A percentile compares a stretch with the other conserved stretches of the same genome.
These are phyloP conservation scores for Marasmius tenuissimus DNA, from an alignment of 1,284 basidiomycete genomes.

Conservation along the genomic window DNA sequence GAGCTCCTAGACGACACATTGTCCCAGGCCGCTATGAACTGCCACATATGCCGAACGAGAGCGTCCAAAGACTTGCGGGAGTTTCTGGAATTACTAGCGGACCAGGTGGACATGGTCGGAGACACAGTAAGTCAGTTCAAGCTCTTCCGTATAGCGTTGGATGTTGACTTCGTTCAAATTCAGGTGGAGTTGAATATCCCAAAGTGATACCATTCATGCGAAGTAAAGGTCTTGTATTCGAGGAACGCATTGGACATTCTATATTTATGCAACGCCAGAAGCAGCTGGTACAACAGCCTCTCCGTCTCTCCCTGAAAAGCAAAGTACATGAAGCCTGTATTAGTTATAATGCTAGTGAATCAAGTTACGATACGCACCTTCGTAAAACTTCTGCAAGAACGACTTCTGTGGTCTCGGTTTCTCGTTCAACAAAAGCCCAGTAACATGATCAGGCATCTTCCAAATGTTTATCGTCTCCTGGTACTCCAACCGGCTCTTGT, in stretches of 20 bases:
- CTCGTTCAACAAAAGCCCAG: conserved; percentile 61
- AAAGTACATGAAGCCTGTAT: no score
- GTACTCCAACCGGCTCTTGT: conserved; percentile 87
- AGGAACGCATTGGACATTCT: not conserved
- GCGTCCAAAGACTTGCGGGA: not conserved
- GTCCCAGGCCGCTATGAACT: not conserved
- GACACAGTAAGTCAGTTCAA: not conserved
- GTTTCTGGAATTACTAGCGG: not conserved
- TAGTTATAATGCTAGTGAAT: not conserved
- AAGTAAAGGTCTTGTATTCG: not conserved
- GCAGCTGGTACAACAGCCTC: conserved; percentile 54
- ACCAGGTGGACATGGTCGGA: not conserved
- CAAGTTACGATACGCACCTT: conserved; percentile 53
- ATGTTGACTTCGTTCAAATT: not conserved
- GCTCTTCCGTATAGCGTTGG: no score
- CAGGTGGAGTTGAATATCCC: not conserved
- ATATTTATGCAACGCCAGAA: conserved; percentile 35
- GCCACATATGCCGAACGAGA: not conserved
- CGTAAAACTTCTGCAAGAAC: conserved; percentile 86
- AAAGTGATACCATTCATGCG: not conserved
- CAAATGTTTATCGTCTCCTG: conserved; percentile 96
- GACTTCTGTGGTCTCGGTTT: conserved; percentile 55
- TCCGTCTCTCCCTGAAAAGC: conserved; percentile 49
- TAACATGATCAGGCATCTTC: conserved; percentile 82
- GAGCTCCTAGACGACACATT: not conserved